A percentile compares a stretch with the other conserved stretches of the same genome.
These are phyloP conservation scores for Plantago elongata DNA, from an alignment of 257 asterid genomes.

Conservation along the genomic window DNA sequence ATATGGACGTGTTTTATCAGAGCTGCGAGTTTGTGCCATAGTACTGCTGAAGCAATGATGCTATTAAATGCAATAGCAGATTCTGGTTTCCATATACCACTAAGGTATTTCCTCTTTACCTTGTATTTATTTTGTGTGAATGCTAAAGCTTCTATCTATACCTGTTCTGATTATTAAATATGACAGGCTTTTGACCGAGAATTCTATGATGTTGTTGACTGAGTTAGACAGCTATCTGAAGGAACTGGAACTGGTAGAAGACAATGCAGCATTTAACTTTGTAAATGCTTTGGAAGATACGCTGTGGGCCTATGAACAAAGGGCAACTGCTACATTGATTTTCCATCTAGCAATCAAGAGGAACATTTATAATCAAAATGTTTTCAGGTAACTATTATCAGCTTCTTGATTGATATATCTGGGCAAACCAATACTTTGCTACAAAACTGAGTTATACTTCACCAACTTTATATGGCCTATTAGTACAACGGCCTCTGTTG, in stretches of 20 bases:
- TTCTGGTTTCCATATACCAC: conserved; percentile 77
- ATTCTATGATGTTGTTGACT: conserved; percentile 52
- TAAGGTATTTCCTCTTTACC: conserved; percentile 44
- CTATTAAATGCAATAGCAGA: conserved; percentile 66
- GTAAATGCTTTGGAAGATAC: conserved; percentile 89
- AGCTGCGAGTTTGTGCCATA: conserved; percentile 73
- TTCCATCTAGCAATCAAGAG: conserved; percentile 88
- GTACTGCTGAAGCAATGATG: conserved; percentile 41
- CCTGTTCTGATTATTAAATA: conserved; percentile 21
- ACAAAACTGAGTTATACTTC: too few species aligned
- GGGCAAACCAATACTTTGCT: background rate
- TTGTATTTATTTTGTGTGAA: conserved; percentile 15
- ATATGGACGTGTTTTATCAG: conserved; percentile 87
- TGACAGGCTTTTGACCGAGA: conserved; percentile 70
- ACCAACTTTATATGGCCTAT: too few species aligned
- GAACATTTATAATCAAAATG: conserved; percentile 55
- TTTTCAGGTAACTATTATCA: conserved; percentile 58
- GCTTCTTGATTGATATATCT: conserved; percentile 1
- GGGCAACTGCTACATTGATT: conserved; percentile 91
- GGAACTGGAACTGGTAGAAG: conserved; percentile 58
- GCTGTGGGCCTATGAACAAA: conserved; percentile 89
- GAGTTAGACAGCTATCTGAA: conserved; percentile 70
- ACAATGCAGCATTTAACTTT: conserved; percentile 81
- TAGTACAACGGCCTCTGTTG: too few species aligned
- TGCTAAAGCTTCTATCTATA: conserved; percentile 9